A percentile compares a stretch with the other conserved stretches of the same genome.
Conservation (phyloP, 2,329 filamentous ascomycete genomes). For the Parastagonospora avenae region DNA sequence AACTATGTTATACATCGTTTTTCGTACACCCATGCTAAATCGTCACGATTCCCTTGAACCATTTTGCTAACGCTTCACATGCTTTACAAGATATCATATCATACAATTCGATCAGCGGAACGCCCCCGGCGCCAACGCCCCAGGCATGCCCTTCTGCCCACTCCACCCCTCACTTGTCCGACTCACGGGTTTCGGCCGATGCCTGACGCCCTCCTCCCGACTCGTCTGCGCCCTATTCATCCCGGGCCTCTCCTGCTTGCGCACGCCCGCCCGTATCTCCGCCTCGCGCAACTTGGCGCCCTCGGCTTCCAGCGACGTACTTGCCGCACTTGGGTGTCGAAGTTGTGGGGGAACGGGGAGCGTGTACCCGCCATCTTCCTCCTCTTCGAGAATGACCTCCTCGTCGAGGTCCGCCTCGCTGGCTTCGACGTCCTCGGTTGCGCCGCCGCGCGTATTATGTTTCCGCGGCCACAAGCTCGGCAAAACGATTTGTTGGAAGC, state of each 20-base stretch:
- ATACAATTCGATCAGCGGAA: not conserved
- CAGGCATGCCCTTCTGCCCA: constrained; percentile 37
- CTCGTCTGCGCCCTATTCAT: not conserved
- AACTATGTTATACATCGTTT: too few species aligned
- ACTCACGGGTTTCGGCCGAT: constrained; percentile 15
- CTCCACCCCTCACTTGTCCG: constrained; percentile 24
- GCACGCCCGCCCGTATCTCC: constrained; percentile 40
- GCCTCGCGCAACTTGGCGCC: constrained; percentile 45
- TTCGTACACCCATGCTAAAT: too few species aligned
- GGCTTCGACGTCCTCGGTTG: constrained; percentile 52
- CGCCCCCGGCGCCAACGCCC: constrained; percentile 28
- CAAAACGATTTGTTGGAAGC: constrained; percentile 84
- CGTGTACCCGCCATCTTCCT: constrained; percentile 5
- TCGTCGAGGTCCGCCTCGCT: constrained; percentile 46
- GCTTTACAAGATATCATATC: not conserved
- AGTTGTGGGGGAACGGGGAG: not conserved
- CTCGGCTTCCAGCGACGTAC: constrained; percentile 32
- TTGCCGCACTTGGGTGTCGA: not conserved
- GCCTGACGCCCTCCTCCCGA: constrained; percentile 12
- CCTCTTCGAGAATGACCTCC: constrained; percentile 4
- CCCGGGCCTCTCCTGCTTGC: constrained; percentile 10
- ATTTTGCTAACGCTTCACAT: not conserved
- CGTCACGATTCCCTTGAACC: too few species aligned
- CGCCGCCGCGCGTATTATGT: constrained; percentile 78
- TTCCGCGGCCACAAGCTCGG: constrained; percentile 84